A percentile compares a stretch with the other conserved stretches of the same genome.
These are phyloP conservation scores for Starmera dryadoides DNA, from an alignment of 805 yeast species.

Conservation along the genomic window DNA sequence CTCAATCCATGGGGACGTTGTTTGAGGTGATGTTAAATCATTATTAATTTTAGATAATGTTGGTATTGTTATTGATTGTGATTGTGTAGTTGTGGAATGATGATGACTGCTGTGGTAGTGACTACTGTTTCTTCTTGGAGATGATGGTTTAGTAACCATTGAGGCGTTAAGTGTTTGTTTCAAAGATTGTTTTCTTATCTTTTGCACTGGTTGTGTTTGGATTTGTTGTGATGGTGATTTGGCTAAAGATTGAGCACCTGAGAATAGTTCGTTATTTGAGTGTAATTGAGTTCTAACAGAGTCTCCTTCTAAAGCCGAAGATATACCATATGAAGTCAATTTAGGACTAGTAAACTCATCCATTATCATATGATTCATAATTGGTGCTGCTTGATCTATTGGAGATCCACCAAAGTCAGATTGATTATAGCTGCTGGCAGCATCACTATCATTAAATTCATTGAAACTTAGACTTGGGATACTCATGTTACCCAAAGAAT, in stretches of 20 bases:
- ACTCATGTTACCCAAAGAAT: neutral
- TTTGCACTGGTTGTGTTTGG: too few species aligned
- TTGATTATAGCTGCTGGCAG: neutral
- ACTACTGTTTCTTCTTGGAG: neutral
- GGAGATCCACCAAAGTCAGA: neutral
- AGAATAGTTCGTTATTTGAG: neutral
- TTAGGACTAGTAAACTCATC: neutral
- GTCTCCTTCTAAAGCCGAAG: too few species aligned
- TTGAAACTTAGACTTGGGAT: neutral
- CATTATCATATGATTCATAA: neutral
- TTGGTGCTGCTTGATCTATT: neutral
- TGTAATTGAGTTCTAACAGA: too few species aligned
- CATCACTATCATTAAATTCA: neutral
- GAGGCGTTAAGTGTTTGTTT: neutral
- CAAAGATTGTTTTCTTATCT: neutral
- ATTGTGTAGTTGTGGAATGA: neutral
- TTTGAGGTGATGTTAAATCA: neutral
- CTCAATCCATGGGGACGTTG: too few species aligned
- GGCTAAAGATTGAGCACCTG: neutral
- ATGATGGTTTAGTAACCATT: neutral
- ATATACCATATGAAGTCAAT: neutral
- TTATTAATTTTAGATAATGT: too few species aligned
- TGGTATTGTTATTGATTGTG: neutral
- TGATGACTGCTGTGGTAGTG: too few species aligned
- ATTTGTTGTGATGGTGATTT: too few species aligned